Evolutionary conservation across 352 stramenopile species (phyloP), one percentile per base, ranked within the genome.

Genomic region (Globisporangium camurandrum): DNA sequence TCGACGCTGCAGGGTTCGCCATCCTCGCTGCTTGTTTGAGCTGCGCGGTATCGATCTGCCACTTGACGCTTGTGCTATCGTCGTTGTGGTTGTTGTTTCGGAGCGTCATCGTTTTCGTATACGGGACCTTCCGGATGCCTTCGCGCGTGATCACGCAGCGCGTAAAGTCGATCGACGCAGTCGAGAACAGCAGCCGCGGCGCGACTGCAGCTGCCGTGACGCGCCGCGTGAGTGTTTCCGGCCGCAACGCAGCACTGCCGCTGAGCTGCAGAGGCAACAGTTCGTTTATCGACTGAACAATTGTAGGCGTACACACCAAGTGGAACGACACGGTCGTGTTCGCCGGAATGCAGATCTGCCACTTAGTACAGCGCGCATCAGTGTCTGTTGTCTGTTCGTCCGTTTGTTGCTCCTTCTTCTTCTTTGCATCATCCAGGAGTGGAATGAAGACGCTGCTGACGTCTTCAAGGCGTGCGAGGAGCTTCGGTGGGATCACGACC

Each of bases 11-110:
- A 17, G 54, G 47, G 20, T 61, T 61, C 23, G 54, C 54, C 14
- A 52, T 19, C 9, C 9, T 34, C 30, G 30, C 30, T 48, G 54
- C 47, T 27, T 55, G 54, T 26, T 62, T 58, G 11, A 84, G 51
- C 54, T 69, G 68, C 3, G 61, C 54, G 1, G 75, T 77, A 49
- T 95, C 88, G 19, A 96, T 79, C 37, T 83, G 62, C 87, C 87
- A 97, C 22, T 61, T 71, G 33, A 97, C 52, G 0, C 65, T 64
- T 12, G 63, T 46, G 1, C 52, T 50, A 40, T 89, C 70, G 37
- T 79, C 62, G 54, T 97, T 97, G 1, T 67, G 93, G 40, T 89
- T 69, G 37, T 79, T 64, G 54, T 97, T 97, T 1, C 67, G 93
- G 2, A 96, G 66, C 5, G 71, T 53, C 0, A 96, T 56, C 5